These are phyloP conservation scores for Hirsutella minnesotensis DNA, from an alignment of 2,329 filamentous ascomycete species.

Conservation along the genomic window DNA sequence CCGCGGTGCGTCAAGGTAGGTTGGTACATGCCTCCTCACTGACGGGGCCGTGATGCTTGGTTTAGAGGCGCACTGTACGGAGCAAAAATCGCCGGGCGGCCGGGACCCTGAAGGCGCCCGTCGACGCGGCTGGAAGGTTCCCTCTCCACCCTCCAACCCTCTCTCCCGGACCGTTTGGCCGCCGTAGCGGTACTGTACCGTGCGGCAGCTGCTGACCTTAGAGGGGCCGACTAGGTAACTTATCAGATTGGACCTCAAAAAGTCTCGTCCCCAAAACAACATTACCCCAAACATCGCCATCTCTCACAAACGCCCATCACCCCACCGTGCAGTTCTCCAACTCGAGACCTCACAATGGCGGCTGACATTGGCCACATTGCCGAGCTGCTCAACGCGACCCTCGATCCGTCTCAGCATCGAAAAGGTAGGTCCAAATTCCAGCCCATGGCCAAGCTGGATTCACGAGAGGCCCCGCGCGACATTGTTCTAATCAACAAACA, in stretches of 20 bases:
- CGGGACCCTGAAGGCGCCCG: neutral
- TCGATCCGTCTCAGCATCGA: conserved; percentile 78
- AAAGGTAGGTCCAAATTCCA: conserved; percentile 43
- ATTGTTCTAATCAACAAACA: conserved; percentile 23
- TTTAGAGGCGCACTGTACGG: too few relatives aligned
- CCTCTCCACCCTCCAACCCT: neutral
- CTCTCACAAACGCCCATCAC: conserved; percentile 5
- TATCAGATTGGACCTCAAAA: neutral
- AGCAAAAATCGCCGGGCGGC: neutral
- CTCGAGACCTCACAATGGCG: conserved; percentile 34
- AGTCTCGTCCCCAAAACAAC: neutral
- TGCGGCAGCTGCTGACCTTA: neutral
- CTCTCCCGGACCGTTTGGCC: neutral
- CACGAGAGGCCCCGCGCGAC: conserved; percentile 11
- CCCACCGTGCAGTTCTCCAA: conserved; percentile 9
- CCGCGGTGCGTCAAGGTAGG: too few relatives aligned
- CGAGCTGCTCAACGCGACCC: conserved; percentile 78
- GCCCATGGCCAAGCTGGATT: conserved; percentile 28
- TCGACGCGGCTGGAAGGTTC: neutral
- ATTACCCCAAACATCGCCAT: neutral
- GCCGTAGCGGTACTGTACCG: neutral
- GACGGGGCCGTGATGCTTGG: too few relatives aligned
- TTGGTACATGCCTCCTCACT: too few relatives aligned
- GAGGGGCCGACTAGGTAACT: neutral
- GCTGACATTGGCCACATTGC: conserved; percentile 51